Percentiles rank a stretch among this genome's conserved stretches.
Conservation (phyloP, 768 basidiomycete species). For the Trametes maxima region DNA sequence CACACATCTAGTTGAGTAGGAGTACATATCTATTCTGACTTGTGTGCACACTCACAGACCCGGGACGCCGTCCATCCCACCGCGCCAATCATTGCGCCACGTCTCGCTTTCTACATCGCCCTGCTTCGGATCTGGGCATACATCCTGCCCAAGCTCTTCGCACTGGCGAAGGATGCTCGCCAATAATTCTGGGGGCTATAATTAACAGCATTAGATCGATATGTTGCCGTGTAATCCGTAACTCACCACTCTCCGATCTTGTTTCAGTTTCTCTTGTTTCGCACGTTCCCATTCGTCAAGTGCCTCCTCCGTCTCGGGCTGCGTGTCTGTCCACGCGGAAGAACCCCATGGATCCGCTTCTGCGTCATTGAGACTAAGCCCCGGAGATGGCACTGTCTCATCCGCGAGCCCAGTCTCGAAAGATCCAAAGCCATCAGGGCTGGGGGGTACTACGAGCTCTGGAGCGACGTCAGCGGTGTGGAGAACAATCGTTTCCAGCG, state of each 20-base stretch:
- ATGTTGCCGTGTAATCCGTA: background rate
- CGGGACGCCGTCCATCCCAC: slow-evolving; percentile 51
- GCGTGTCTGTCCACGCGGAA: slow-evolving; percentile 32
- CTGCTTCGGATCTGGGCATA: slow-evolving; percentile 47
- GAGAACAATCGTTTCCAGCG: slow-evolving; percentile 4
- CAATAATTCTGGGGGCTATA: slow-evolving; percentile 70
- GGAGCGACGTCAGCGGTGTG: slow-evolving; percentile 9
- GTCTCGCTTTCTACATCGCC: slow-evolving; percentile 26
- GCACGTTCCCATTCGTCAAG: slow-evolving; percentile 73
- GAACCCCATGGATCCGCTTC: slow-evolving; percentile 34
- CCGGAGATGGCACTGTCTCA: slow-evolving; percentile 40
- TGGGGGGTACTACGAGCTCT: slow-evolving; percentile 30
- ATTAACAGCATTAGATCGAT: slow-evolving; percentile 3
- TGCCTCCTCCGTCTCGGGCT: slow-evolving; percentile 22
- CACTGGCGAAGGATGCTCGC: slow-evolving; percentile 57
- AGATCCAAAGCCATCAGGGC: slow-evolving; percentile 58
- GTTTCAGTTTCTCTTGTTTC: slow-evolving; percentile 55
- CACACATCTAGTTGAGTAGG: background rate
- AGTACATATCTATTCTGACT: background rate
- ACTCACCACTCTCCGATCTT: slow-evolving; percentile 69
- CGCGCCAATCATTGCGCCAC: slow-evolving; percentile 40
- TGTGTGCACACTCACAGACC: slow-evolving; percentile 58
- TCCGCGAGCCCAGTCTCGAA: slow-evolving; percentile 54
- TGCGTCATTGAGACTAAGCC: slow-evolving; percentile 29
- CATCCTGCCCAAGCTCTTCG: slow-evolving; percentile 49